Evolutionary conservation across 1,284 basidiomycete species (phyloP).

Genomic region (Neotropicomus parvogracilis): DNA sequence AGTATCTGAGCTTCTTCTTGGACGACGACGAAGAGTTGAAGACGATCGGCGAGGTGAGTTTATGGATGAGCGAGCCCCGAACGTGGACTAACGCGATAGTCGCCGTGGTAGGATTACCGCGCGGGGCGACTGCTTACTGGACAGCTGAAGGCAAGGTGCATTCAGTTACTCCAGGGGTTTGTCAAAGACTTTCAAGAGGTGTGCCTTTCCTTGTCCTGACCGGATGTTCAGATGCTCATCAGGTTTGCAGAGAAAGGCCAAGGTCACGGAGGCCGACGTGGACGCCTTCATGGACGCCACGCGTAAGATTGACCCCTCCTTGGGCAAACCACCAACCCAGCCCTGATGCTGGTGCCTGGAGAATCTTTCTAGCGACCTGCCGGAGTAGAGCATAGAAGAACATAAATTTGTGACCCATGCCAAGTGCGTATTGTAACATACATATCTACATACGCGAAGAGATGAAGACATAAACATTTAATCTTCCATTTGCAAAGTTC

Average conservation of each 20-base stretch:
- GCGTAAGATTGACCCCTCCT: slow-evolving; percentile 71
- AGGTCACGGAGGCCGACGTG: slow-evolving; percentile 78
- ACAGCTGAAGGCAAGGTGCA: slow-evolving; percentile 90
- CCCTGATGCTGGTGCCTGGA: neutral
- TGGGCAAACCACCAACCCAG: slow-evolving; percentile 26
- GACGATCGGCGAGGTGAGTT: slow-evolving; percentile 67
- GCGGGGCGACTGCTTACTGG: slow-evolving; percentile 86
- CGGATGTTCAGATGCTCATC: slow-evolving; percentile 2
- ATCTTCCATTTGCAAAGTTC: slow-evolving; percentile 8
- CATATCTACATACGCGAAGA: neutral
- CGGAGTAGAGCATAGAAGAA: neutral
- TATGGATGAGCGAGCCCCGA: too few relatives aligned
- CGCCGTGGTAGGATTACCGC: slow-evolving; percentile 73
- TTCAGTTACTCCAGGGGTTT: slow-evolving; percentile 79
- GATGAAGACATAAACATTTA: slow-evolving; percentile 1
- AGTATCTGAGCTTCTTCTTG: slow-evolving; percentile 96
- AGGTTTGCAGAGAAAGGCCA: slow-evolving; percentile 64
- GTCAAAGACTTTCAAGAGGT: slow-evolving; percentile 91
- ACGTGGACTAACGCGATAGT: neutral
- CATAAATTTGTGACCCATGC: slow-evolving; percentile 5
- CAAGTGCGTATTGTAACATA: too few relatives aligned
- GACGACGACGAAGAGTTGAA: slow-evolving; percentile 90
- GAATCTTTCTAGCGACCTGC: neutral
- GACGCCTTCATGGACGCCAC: slow-evolving; percentile 80
- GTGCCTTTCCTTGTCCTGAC: slow-evolving; percentile 17